Conservation (phyloP, 2,329 filamentous ascomycete genomes). For the Penicillium sp. region DNA sequence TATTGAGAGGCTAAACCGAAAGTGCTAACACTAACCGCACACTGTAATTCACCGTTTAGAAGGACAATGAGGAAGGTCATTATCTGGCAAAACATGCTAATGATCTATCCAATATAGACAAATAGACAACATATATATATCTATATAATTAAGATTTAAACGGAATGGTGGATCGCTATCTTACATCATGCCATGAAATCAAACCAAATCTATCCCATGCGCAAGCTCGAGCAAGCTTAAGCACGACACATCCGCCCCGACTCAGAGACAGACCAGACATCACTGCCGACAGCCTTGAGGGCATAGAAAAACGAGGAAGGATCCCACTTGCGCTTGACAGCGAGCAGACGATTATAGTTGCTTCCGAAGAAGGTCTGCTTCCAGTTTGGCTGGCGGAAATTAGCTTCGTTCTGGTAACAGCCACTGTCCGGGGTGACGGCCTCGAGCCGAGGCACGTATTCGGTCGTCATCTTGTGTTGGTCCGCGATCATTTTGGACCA, state of each 20-base stretch:
- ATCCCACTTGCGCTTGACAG: slow-evolving; percentile 46
- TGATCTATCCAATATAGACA: background rate
- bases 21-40: no score
- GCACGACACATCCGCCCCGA: slow-evolving; percentile 32
- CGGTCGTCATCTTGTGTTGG: slow-evolving; percentile 42
- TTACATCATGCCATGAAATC: background rate
- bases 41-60: no score
- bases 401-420: slow-evolving; percentile 46
- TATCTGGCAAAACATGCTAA: background rate
- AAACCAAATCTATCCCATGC: background rate
- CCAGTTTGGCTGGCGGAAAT: slow-evolving; percentile 44
- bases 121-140: background rate
- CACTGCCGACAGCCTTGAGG: slow-evolving; percentile 41
- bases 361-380: slow-evolving; percentile 45
- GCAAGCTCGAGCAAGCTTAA: no score
- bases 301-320: slow-evolving; percentile 44
- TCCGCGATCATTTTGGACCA: slow-evolving; percentile 38
- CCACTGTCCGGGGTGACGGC: slow-evolving; percentile 41
- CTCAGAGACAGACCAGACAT: slow-evolving; percentile 34
- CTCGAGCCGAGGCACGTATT: slow-evolving; percentile 41
- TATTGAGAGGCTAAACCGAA: no score
- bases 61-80: no score
- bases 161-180: background rate
- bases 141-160: no score
- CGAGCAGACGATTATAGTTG: slow-evolving; percentile 40